Percentiles rank a stretch among this genome's conserved stretches.
These are phyloP conservation scores for Pyrenophora teres DNA, from an alignment of 2,329 filamentous ascomycete genomes.

Conservation along the genomic window DNA sequence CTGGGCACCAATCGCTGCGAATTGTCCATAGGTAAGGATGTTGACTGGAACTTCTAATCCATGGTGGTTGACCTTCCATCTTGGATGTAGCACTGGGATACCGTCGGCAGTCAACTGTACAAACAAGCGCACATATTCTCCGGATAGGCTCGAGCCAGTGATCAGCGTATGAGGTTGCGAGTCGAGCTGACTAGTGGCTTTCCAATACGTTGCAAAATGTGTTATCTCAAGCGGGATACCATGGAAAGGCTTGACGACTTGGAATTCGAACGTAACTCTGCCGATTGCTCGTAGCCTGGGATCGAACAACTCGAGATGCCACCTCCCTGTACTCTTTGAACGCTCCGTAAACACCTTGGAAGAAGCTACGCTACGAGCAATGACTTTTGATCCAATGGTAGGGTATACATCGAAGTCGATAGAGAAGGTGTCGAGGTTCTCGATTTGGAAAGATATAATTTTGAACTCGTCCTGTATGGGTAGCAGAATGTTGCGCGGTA, in stretches of 20 bases:
- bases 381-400: conserved; percentile 95
- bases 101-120: conserved; percentile 90
- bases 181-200: conserved; percentile 91
- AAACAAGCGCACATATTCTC: conserved; percentile 91
- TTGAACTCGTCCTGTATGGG: conserved; percentile 96
- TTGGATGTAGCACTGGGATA: conserved; percentile 83
- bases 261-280: conserved; percentile 89
- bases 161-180: conserved; percentile 84
- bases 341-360: conserved; percentile 82
- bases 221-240: conserved; percentile 94
- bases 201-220: conserved; percentile 99
- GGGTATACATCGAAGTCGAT: conserved; percentile 98
- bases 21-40: conserved; percentile 75
- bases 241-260: conserved; percentile 94
- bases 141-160: conserved; percentile 91
- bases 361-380: conserved; percentile 91
- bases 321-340: conserved; percentile 75
- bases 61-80: conserved; percentile 77
- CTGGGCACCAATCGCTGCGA: conserved; percentile 55
- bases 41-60: conserved; percentile 82
- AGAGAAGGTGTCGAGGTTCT: conserved; percentile 88
- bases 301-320: conserved; percentile 89
- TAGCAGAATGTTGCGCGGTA: conserved; percentile 92
- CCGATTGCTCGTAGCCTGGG: conserved; percentile 89
- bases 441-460: conserved; percentile 92